These are phyloP conservation scores for Kwoniella botswanensis DNA, from an alignment of 768 basidiomycete species.

Conservation along the genomic window DNA sequence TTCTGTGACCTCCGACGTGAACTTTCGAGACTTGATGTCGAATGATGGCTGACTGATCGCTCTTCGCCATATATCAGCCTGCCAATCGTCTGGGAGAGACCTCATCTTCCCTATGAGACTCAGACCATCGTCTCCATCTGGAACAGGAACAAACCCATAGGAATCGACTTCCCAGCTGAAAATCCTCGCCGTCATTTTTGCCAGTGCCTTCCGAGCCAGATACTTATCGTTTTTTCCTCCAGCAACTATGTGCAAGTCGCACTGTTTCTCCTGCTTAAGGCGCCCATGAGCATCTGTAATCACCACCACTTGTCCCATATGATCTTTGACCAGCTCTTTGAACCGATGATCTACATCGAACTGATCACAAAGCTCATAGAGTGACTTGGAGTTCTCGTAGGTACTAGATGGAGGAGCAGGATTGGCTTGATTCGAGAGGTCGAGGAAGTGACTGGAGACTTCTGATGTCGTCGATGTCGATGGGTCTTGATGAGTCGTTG, in stretches of 20 bases:
- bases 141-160: too few species aligned
- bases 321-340: neutral
- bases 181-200: neutral
- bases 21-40: too few species aligned
- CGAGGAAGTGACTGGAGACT: conserved; percentile 1
- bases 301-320: neutral
- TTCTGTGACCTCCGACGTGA: too few species aligned
- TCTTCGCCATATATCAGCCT: too few species aligned
- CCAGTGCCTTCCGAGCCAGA: neutral
- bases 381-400: neutral
- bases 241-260: conserved; percentile 2
- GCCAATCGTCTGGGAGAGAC: neutral
- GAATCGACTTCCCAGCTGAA: neutral
- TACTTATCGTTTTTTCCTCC: neutral
- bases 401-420: neutral
- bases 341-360: neutral
- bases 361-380: neutral
- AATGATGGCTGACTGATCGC: too few species aligned
- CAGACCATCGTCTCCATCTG: neutral
- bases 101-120: neutral
- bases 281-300: too few species aligned
- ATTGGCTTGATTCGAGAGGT: neutral
- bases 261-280: neutral
- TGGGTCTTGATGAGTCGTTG: neutral
- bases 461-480: neutral